Evolutionary conservation across 1,284 basidiomycete species (phyloP), one percentile per base, ranked within the genome.

Genomic region (Termitomyces sp.): DNA sequence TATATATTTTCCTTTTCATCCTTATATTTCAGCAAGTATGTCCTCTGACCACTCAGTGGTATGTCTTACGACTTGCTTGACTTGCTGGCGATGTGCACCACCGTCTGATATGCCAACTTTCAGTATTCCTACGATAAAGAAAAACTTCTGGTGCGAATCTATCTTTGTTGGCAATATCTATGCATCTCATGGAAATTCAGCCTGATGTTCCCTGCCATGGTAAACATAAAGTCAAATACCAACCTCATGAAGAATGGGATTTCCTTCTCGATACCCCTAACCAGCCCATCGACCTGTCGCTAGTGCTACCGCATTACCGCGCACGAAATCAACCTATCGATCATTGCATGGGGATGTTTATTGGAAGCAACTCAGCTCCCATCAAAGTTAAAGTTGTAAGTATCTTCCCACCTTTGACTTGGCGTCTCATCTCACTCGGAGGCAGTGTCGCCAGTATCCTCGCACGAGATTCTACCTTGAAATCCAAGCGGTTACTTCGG

Each of bases 221-320:
- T 28, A 49, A 6, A 17, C 36, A 39, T 49, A 49, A 49, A 49
- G 17, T 49, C 24, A 49, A 39, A 49, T 49, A 49, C 47, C 47
- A 39, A 28, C 36, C 34, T 26, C 47, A 28, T 17, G 36, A 49
- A 49, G 47, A 49, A 28, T 49, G 47, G 45, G 39, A 40, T 36
- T 36, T 36, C 10, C 34, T 36, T 82, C 62, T 84, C 54, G 80
- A 85, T 59, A 74, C 74, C 7, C 72, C 73, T 24, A 68, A 73
- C 56, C 67, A 72, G 41, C 69, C 82, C 12, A 72, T 88, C 58
- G 84, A 90, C 63, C 65, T 86, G 54, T 81, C 82, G 21, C 78
- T 90, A 50, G 77, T 81, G 28, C 74, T 90, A 52, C 87, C 87
- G 2, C 87, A 90, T 63, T 88, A 88, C 64, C 85, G 87, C 41